Evolutionary conservation across 1,284 basidiomycete genomes (phyloP).

Genomic region (Ceratobasidium sp.): DNA sequence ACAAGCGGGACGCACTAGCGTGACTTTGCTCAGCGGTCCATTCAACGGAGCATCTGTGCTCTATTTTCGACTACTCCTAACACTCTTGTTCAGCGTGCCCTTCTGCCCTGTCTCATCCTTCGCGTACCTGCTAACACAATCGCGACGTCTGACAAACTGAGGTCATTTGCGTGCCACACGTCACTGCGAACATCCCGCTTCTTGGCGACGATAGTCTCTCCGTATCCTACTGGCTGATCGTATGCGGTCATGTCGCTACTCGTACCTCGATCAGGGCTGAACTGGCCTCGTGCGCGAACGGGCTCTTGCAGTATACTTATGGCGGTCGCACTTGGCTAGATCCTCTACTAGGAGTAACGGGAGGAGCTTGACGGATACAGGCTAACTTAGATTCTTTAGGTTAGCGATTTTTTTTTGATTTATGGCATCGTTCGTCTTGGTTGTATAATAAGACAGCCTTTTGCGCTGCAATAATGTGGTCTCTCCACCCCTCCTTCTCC

Average conservation of each 20-base stretch:
- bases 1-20: not conserved
- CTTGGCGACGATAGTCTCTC: not conserved
- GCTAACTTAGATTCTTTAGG: not conserved
- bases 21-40: not conserved
- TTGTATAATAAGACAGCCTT: not conserved
- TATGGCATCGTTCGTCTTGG: not conserved
- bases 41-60: not conserved
- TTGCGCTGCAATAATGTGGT: not conserved
- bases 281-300: constrained; percentile 5
- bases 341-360: not conserved
- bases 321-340: not conserved
- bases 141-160: not conserved
- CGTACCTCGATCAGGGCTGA: not conserved
- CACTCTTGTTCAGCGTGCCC: not conserved
- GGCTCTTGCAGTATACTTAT: not conserved
- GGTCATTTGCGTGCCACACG: constrained; percentile 9
- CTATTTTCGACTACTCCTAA: not conserved
- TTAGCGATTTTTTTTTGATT: not conserved
- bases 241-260: constrained; percentile 1
- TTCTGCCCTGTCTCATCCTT: not conserved
- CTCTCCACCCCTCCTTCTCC: not conserved
- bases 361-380: not conserved
- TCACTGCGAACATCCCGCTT: not conserved
- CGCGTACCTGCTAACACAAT: not conserved
- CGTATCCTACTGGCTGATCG: not conserved